Percentiles rank a stretch among this genome's conserved stretches.
Evolutionary conservation across 495 filamentous ascomycete species (phyloP).

Genomic region (Amphirosellinia nigrospora): DNA sequence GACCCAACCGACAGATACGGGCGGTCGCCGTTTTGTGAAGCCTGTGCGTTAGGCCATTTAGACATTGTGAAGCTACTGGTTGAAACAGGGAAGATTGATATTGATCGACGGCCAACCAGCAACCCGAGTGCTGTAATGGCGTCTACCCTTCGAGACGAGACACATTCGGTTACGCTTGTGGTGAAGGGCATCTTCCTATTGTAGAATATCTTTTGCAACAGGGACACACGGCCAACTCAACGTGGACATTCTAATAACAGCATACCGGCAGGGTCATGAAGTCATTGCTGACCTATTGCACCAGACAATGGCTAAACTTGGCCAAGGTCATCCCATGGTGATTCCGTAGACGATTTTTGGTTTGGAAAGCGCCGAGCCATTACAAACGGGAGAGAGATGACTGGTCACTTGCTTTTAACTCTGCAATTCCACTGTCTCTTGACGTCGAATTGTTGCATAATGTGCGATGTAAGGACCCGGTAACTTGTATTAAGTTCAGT

Average conservation of each 20-base stretch:
- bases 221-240: neutral
- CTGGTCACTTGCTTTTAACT: neutral
- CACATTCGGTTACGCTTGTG: slow-evolving; percentile 1
- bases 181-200: neutral
- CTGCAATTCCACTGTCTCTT: neutral
- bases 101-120: neutral
- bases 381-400: neutral
- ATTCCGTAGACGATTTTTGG: neutral
- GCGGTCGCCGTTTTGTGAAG: neutral
- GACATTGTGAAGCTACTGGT: slow-evolving; percentile 3
- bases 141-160: neutral
- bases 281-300: neutral
- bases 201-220: slow-evolving; percentile 12
- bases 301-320: neutral
- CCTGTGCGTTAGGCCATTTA: slow-evolving; percentile 4
- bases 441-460: neutral
- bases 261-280: neutral
- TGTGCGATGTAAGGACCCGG: rapidly evolving
- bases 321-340: neutral
- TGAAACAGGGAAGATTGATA: neutral
- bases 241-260: neutral
- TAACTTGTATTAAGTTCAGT: neutral
- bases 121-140: neutral
- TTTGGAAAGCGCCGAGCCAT: neutral
- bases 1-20: neutral